These are phyloP conservation scores for Trichophyton benhamiae DNA, from an alignment of 2,329 filamentous ascomycete genomes.

Conservation along the genomic window DNA sequence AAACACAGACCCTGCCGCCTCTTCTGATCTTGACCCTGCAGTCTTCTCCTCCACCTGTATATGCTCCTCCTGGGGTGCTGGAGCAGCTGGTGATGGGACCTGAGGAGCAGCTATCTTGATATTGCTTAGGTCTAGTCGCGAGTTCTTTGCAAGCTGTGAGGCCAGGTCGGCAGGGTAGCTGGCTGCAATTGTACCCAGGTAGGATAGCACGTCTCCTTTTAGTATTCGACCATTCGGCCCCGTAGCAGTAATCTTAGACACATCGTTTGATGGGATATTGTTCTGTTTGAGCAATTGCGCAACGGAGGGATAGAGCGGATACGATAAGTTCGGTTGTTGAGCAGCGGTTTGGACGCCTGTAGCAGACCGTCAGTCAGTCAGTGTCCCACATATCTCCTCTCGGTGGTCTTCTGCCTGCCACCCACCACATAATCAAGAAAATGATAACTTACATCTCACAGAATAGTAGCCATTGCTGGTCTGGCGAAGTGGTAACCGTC, in stretches of 20 bases:
- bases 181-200: conserved; percentile 64
- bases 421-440: no score
- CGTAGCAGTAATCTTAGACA: conserved; percentile 71
- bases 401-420: background rate
- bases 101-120: conserved; percentile 61
- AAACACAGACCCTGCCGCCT: conserved; percentile 18
- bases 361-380: background rate
- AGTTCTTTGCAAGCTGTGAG: conserved; percentile 58
- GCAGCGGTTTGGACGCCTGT: background rate
- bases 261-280: conserved; percentile 60
- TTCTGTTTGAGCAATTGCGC: conserved; percentile 68
- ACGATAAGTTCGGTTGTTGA: conserved; percentile 29
- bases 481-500: background rate
- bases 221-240: conserved; percentile 79
- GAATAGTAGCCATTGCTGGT: background rate
- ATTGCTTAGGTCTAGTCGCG: conserved; percentile 86
- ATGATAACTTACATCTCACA: background rate
- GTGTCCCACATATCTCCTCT: background rate
- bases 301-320: conserved; percentile 60
- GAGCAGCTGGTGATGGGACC: conserved; percentile 20
- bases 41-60: conserved; percentile 15
- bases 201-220: conserved; percentile 90
- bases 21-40: conserved; percentile 18
- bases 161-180: conserved; percentile 61
- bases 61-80: conserved; percentile 19